Evolutionary conservation across 2,329 filamentous ascomycete species (phyloP), one percentile per base, ranked within the genome.

Genomic region (Alternaria ventricosa): DNA sequence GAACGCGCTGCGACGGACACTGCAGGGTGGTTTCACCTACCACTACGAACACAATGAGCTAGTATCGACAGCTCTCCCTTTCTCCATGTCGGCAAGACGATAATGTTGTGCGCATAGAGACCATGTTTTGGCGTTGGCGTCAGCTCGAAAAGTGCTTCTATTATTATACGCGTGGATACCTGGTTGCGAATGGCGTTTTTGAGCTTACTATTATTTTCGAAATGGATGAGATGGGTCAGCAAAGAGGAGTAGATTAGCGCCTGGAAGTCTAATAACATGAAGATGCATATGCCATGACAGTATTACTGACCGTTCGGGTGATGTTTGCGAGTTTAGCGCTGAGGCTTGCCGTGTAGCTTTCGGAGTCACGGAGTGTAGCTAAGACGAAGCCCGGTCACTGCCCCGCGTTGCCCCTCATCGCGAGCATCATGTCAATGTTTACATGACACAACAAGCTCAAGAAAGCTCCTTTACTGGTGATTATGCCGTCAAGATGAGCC

Each of bases 1-100:
- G 55, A 87, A 89, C 64, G 85, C 86, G 4, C 78, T 92, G 57
- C 85, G 88, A 72, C 80, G 89, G 43, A 80, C 89, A 28, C 79
- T 92, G 44, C 86, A 87, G 61, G 76, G 77, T 20, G 79, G 79
- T 0, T 79, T 80, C 60, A 68, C 72, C 6, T 71, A 75, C 28
- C 79, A 81, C 53, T 79, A 78, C 51, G 75, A 78, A 50, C 74
- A 79, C 56, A 81, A 81, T 41, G 77, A 80, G 54, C 64, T 75
- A 1, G 78, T 80, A 4, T 75, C 70, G 10, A 66, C 74, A 28
- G 71, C 71, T 30, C 60, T 80, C 50, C 78, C 77, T 2, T 78
- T 77, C 60, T 79, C 75, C 4, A 66, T 74, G 64, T 54, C 69
- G 20, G 49, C 61, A 27, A 71, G 63, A 53, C 65, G 66, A 11